Evolutionary conservation across 257 asterid species (phyloP).

Genomic region (Solanum sejunctum): DNA sequence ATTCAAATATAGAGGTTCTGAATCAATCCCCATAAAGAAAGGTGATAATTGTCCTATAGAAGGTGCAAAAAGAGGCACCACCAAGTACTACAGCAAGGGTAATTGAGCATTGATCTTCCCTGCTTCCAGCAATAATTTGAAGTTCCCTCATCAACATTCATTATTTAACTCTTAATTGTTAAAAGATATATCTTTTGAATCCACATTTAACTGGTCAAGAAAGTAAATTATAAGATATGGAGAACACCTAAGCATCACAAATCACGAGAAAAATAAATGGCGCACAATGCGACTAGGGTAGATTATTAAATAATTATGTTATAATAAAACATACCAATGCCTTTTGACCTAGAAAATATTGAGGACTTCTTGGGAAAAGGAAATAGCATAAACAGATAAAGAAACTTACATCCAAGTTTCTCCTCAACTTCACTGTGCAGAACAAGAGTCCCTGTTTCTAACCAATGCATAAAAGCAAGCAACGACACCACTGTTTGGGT

Average conservation of each 20-base stretch:
- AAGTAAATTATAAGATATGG: not conserved
- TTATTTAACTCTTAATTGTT: not conserved
- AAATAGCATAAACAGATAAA: not conserved
- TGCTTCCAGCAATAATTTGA: not conserved
- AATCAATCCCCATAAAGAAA: not conserved
- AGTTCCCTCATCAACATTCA: not conserved
- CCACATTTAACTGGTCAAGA: not conserved
- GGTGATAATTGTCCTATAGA: not conserved
- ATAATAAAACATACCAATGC: not conserved
- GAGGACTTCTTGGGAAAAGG: not conserved
- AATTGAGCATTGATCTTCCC: not conserved
- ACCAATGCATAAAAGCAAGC: slow-evolving; percentile 84
- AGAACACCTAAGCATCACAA: not conserved
- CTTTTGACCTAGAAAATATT: not conserved
- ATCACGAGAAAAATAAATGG: not conserved
- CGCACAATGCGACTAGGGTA: not conserved
- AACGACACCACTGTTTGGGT: slow-evolving; percentile 72
- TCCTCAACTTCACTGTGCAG: slow-evolving; percentile 78
- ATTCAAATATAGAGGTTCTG: not conserved
- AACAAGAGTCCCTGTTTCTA: slow-evolving; percentile 75
- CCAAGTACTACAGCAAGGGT: not conserved
- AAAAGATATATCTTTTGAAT: not conserved
- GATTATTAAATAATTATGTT: not conserved
- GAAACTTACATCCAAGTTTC: slow-evolving; percentile 75
- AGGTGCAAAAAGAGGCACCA: not conserved